phyloP scores from a whole-genome alignment of 2,329 filamentous ascomycete species.

The Penicillium sp. region DNA sequence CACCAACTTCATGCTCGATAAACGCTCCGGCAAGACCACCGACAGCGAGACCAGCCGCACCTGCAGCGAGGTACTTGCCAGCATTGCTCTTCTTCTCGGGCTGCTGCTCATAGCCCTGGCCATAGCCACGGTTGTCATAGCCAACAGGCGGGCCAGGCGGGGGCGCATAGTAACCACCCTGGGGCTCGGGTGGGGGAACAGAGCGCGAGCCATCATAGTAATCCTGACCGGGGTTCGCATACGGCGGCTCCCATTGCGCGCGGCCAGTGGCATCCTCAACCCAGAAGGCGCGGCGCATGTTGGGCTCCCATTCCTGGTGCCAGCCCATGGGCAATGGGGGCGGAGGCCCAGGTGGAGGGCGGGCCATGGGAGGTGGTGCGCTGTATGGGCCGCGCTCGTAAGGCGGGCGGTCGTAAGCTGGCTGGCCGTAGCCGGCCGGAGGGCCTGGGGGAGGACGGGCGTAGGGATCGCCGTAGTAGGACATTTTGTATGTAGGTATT shows the following conservation, averaged over 20 bases:
- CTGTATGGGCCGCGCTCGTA: conserved; percentile 25
- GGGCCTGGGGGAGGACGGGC: conserved; percentile 21
- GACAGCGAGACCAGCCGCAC: conserved; percentile 54
- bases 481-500: conserved; percentile 12
- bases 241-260: conserved; percentile 61
- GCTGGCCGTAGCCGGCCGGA: conserved; percentile 13
- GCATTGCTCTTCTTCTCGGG: conserved; percentile 44
- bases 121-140: conserved; percentile 17
- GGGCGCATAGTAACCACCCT: conserved; percentile 23
- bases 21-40: conserved; percentile 56
- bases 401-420: conserved; percentile 30
- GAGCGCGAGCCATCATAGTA: conserved; percentile 25
- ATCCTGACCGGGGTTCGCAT: conserved; percentile 18
- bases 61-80: conserved; percentile 53
- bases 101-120: conserved; percentile 10
- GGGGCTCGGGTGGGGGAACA: conserved; percentile 19
- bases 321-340: conserved; percentile 56
- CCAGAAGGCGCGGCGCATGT: conserved; percentile 61
- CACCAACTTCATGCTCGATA: conserved; percentile 55
- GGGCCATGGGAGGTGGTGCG: conserved; percentile 25
- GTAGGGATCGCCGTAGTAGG: conserved; percentile 23
- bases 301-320: conserved; percentile 60
- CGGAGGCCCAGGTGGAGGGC: conserved; percentile 42
- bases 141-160: conserved; percentile 18
- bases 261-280: conserved; percentile 58